Evolutionary conservation across 176 grass and related monocot species (phyloP).

Genomic region (Carex myosuroides): DNA sequence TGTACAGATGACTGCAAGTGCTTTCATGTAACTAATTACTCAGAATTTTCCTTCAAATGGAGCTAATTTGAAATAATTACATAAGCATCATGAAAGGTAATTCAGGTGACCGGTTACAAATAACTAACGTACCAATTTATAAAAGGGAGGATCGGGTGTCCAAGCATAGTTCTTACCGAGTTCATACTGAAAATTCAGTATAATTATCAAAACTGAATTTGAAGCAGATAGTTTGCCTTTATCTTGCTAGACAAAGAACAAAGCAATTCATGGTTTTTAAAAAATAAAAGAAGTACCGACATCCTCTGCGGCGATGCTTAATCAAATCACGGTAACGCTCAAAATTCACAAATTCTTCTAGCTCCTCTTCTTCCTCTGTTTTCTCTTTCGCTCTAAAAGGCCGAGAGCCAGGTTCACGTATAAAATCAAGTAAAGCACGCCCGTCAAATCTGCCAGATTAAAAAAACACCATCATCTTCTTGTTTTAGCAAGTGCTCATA

Average conservation of each 20-base stretch:
- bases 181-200: slow-evolving; percentile 4
- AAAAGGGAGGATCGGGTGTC: not conserved
- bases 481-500: slow-evolving; percentile 17
- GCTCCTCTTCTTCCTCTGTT: slow-evolving; percentile 88
- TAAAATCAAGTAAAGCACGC: slow-evolving; percentile 92
- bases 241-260: slow-evolving; percentile 16
- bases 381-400: slow-evolving; percentile 62
- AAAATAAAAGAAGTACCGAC: slow-evolving; percentile 95
- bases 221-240: not conserved
- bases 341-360: slow-evolving; percentile 99
- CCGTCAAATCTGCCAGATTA: slow-evolving; percentile 84
- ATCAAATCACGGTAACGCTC: slow-evolving; percentile 99
- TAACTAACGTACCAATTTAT: not conserved
- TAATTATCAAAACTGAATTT: not conserved
- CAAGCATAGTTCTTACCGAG: slow-evolving; percentile 1
- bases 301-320: slow-evolving; percentile 99
- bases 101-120: not conserved
- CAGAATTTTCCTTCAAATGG: not conserved
- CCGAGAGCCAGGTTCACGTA: slow-evolving; percentile 58
- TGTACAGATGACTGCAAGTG: not conserved
- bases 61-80: not conserved
- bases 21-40: not conserved
- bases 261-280: not conserved
- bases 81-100: not conserved
- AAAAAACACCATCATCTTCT: slow-evolving; percentile 18